These are phyloP conservation scores for Fusarium chuoi DNA, from an alignment of 2,329 filamentous ascomycete species.

Conservation along the genomic window DNA sequence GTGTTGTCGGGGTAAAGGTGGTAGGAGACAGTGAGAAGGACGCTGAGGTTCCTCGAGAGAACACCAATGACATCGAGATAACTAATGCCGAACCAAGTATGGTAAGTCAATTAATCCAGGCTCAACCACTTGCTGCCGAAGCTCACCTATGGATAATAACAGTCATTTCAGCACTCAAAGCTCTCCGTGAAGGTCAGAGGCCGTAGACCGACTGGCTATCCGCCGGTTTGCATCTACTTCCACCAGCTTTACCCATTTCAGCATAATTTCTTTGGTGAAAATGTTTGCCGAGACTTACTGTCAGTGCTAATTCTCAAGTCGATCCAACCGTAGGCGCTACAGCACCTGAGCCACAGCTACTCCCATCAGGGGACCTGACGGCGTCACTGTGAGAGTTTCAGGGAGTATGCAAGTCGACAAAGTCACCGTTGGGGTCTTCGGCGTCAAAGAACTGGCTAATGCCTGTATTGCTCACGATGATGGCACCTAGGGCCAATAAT, in stretches of 20 bases:
- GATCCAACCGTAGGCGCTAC: neutral
- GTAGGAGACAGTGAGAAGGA: neutral
- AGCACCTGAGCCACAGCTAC: neutral
- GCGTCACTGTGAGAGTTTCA: neutral
- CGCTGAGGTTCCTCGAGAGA: neutral
- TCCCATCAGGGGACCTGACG: neutral
- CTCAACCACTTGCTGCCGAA: fast-evolving
- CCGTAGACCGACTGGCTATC: neutral
- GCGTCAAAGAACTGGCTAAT: neutral
- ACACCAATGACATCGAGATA: neutral
- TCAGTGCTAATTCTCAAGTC: neutral
- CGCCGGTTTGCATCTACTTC: neutral
- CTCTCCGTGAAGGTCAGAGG: too few relatives aligned
- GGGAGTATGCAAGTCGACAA: neutral
- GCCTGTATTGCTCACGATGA: neutral
- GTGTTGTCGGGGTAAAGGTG: neutral
- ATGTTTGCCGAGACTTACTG: fast-evolving
- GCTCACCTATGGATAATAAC: neutral
- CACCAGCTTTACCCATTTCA: neutral
- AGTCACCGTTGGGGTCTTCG: neutral
- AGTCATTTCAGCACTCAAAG: neutral
- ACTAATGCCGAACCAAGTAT: neutral
- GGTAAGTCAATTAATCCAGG: fast-evolving
- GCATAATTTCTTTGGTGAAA: neutral
- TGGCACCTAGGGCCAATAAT: neutral